Base-by-base conservation (phyloP, 2,329 filamentous ascomycete species). In the Monosporascus ibericus region DNA sequence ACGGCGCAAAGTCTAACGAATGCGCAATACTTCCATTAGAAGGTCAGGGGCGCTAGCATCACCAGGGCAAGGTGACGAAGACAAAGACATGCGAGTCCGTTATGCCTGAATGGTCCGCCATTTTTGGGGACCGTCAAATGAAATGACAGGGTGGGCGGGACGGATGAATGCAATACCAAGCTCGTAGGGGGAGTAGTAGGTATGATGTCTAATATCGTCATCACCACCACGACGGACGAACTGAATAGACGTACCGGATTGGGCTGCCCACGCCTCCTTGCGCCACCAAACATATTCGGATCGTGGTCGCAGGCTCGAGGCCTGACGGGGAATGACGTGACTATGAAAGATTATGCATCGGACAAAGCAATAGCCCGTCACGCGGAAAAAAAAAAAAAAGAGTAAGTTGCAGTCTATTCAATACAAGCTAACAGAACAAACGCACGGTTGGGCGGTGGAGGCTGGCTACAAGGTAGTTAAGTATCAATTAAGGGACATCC, bases 241-340 rank as follows among this genome's bases (percentile, higher is more conserved):
- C 30, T 11, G 30, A 34, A 34, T 11, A 14, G 30, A 34, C 9
- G 58, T 75, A 80, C 78, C 72, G 72, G 72, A 63, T 70, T 69
- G 52, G 72, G 71, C 67, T 71, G 70, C 58, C 75, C 71, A 64
- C 74, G 75, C 67, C 72, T 77, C 69, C 74, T 73, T 58, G 76
- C 76, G 61, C 72, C 63, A 59, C 70, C 74, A 67, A 81, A 81
- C 78, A 79, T 78, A 34, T 52, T 65, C 57, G 48, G 52, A 30
- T 38, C 30, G 50, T 52, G 50, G 47, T 52, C 53, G 58, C 54
- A 60, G 58, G 59, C 59, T 62, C 56, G 18, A 52, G 53, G 59
- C 58, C 62, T 52, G 51, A 18, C 14, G 22, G 20, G n/a, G 11
- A 22, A 22, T 15, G 25, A 46, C 53, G 54, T 51, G 55, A 57